phyloP scores from a whole-genome alignment of 352 stramenopile species.

The Plasmopara viticola region DNA sequence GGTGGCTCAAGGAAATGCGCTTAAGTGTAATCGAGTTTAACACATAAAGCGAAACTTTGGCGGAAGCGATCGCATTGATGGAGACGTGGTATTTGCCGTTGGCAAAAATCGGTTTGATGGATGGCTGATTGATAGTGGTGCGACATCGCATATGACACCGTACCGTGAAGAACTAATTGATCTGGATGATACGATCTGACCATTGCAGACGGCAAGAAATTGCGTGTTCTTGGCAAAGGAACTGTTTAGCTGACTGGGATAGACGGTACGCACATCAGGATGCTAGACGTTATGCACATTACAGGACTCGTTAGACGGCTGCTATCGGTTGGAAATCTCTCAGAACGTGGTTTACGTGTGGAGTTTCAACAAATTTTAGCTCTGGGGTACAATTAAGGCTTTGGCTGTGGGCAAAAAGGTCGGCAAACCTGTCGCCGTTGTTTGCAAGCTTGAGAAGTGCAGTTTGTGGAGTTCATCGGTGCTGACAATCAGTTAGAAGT shows the following conservation, averaged over 20 bases:
- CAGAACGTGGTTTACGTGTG: neutral
- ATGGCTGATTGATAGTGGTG: neutral
- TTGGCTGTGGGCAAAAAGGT: too few relatives aligned
- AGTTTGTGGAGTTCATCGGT: too few relatives aligned
- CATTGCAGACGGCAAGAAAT: constrained; percentile 2
- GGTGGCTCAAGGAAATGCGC: neutral
- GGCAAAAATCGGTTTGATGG: neutral
- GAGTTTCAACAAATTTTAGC: too few relatives aligned
- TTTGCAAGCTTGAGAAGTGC: too few relatives aligned
- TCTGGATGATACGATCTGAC: neutral
- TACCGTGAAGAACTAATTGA: constrained; percentile 1
- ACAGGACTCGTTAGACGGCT: neutral
- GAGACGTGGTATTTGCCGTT: neutral
- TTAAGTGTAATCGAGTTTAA: neutral
- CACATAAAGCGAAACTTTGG: neutral
- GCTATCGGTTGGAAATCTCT: constrained; percentile 9
- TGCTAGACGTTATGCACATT: constrained; percentile 11
- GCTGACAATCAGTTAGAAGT: too few relatives aligned
- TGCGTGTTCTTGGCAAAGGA: constrained; percentile 5
- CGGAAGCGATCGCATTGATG: neutral
- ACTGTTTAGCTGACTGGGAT: constrained; percentile 3
- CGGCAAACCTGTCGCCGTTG: too few relatives aligned
- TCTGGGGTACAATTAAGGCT: too few relatives aligned
- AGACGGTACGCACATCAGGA: constrained; percentile 1
- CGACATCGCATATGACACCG: constrained; percentile 13